These are phyloP conservation scores for Picea glauca DNA, from an alignment of 75 land plant species.

Conservation along the genomic window DNA sequence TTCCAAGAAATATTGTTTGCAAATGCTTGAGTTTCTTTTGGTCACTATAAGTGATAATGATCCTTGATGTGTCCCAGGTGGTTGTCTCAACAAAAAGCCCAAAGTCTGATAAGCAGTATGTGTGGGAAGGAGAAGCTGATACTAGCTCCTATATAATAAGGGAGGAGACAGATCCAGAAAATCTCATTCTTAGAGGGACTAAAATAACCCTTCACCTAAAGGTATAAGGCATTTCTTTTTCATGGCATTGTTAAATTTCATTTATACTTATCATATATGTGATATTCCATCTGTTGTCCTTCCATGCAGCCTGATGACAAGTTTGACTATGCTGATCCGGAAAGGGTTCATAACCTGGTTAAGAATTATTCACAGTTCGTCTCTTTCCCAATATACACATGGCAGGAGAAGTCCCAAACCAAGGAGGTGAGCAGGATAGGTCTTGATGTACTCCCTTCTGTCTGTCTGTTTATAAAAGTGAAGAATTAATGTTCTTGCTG, in stretches of 20 bases:
- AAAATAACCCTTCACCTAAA: constrained; percentile 67
- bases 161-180: constrained; percentile 83
- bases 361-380: constrained; percentile 98
- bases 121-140: constrained; percentile 80
- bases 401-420: constrained; percentile 88
- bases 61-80: constrained; percentile 36
- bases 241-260: not conserved
- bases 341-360: constrained; percentile 68
- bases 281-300: not conserved
- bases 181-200: constrained; percentile 64
- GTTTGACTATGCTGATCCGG: constrained; percentile 78
- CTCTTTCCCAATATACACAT: constrained; percentile 94
- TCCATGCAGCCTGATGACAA: constrained; percentile 80
- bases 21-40: not conserved
- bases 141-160: constrained; percentile 64
- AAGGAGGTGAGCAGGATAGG: constrained; percentile 56
- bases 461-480: constrained; percentile 5
- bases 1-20: no score
- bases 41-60: not conserved
- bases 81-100: constrained; percentile 84
- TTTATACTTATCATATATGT: not conserved
- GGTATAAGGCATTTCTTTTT: constrained; percentile 21
- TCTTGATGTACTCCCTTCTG: not conserved
- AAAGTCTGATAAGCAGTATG: constrained; percentile 85
- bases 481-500: not conserved